phyloP scores from a whole-genome alignment of 2,329 filamentous ascomycete species.

The Leptographium radiaticola region DNA sequence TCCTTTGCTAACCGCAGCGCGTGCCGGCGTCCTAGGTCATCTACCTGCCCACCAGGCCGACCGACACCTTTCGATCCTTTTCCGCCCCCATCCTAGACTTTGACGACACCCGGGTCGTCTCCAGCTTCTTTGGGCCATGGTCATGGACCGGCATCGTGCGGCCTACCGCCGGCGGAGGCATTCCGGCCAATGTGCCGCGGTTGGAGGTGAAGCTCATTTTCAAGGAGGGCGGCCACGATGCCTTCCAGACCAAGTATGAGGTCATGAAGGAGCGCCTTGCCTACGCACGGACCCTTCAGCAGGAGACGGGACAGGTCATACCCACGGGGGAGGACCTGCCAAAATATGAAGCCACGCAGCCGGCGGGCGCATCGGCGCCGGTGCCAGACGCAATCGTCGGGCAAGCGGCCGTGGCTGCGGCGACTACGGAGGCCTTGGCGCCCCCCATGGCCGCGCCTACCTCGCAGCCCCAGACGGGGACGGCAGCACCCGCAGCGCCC shows the following conservation, averaged over 20 bases:
- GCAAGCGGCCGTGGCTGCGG: conserved; percentile 12
- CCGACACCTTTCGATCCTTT: conserved; percentile 68
- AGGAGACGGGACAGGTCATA: conserved; percentile 50
- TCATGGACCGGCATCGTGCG: conserved; percentile 73
- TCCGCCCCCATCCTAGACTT: conserved; percentile 78
- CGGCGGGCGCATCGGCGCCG: conserved; percentile 14
- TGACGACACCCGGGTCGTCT: conserved; percentile 71
- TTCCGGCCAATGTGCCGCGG: conserved; percentile 58
- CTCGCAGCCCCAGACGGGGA: neutral
- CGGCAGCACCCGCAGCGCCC: conserved; percentile 5
- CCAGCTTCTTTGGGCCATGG: conserved; percentile 88
- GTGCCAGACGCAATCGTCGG: conserved; percentile 8
- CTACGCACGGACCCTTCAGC: conserved; percentile 64
- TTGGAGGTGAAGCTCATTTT: conserved; percentile 80
- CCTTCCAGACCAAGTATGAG: conserved; percentile 75
- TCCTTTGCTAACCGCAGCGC: too few species aligned
- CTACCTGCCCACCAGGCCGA: conserved; percentile 65
- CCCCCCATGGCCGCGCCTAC: neutral
- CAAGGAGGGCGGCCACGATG: conserved; percentile 88
- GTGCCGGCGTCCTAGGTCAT: conserved; percentile 47
- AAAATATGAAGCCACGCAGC: conserved; percentile 54
- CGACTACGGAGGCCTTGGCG: neutral
- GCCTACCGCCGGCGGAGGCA: conserved; percentile 71
- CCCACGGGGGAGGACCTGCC: conserved; percentile 75
- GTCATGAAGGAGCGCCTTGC: conserved; percentile 71